Percentiles rank a stretch among this genome's conserved stretches.
These are phyloP conservation scores for Prunus dulcis DNA, from an alignment of 306 rosid species.

Conservation along the genomic window DNA sequence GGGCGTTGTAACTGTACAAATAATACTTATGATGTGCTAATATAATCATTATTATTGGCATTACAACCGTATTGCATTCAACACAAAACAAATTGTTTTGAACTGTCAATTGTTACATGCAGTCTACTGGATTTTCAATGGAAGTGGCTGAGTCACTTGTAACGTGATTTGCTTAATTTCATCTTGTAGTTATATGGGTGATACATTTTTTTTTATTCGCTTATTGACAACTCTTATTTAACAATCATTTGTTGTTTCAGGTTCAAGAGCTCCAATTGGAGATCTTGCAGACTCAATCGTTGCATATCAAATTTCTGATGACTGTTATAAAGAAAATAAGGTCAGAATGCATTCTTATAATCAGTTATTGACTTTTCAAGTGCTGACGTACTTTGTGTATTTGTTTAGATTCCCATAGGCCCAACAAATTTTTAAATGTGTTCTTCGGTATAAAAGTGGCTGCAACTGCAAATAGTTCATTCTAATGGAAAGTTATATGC, in stretches of 20 bases:
- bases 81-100: background rate
- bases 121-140: background rate
- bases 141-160: background rate
- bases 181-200: background rate
- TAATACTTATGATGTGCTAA: background rate
- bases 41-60: background rate
- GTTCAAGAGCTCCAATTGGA: slow-evolving; percentile 58
- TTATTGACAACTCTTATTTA: slow-evolving; percentile 14
- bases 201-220: slow-evolving; percentile 8
- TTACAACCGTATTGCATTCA: background rate
- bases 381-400: background rate
- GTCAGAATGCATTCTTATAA: slow-evolving; percentile 29
- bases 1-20: background rate
- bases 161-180: background rate
- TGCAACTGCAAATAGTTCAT: background rate
- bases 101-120: background rate
- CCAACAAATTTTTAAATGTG: background rate
- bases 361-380: background rate
- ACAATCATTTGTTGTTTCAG: slow-evolving; percentile 44
- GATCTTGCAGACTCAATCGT: slow-evolving; percentile 70
- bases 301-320: slow-evolving; percentile 50
- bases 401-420: background rate
- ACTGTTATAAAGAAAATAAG: slow-evolving; percentile 43
- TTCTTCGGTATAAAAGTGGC: background rate
- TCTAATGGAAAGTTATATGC: background rate